Percentiles rank a stretch among this genome's conserved stretches.
phyloP scores from a whole-genome alignment of 2,329 filamentous ascomycete species.

The Trichoderma gracile region DNA sequence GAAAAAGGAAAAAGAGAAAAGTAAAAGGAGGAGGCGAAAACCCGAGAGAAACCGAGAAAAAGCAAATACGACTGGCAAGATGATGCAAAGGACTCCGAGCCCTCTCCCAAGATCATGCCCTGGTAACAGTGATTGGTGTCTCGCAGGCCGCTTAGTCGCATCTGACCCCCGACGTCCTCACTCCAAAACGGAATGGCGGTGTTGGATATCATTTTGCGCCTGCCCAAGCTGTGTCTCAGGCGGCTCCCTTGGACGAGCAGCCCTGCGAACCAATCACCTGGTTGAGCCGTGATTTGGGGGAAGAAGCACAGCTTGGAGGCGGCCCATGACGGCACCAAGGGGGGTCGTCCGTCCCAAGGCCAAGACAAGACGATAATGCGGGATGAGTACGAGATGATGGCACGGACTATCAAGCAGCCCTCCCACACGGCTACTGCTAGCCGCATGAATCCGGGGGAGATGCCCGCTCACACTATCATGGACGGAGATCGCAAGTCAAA shows the following conservation, averaged over 20 bases:
- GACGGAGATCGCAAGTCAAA: neutral
- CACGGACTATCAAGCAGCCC: no score
- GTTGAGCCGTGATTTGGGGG: neutral
- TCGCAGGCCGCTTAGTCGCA: neutral
- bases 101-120: neutral
- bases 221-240: neutral
- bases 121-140: neutral
- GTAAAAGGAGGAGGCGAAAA: neutral
- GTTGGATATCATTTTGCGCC: neutral
- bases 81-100: neutral
- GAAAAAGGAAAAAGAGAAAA: no score
- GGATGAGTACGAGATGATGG: neutral
- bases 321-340: neutral
- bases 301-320: neutral
- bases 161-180: neutral
- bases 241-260: neutral
- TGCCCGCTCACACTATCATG: neutral
- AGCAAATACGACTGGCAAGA: neutral
- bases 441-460: neutral
- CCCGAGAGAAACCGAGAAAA: neutral
- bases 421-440: neutral
- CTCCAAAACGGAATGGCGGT: neutral
- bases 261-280: constrained; percentile 7
- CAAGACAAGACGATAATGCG: neutral
- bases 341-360: neutral